Evolutionary conservation across 2,329 filamentous ascomycete species (phyloP).

Genomic region (Trichoderma breve): DNA sequence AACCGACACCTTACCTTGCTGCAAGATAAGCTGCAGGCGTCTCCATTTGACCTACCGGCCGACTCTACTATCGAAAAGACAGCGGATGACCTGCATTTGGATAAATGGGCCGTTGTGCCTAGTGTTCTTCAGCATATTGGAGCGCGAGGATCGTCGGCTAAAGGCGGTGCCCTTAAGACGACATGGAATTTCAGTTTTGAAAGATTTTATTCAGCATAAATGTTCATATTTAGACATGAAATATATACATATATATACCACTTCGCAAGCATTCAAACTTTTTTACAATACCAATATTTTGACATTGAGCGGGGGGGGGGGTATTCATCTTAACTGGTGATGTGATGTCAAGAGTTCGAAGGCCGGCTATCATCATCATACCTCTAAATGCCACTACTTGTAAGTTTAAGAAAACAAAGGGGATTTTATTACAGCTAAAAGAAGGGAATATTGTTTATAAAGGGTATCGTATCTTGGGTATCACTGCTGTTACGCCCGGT

Average conservation of each 20-base stretch:
- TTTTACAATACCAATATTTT: neutral
- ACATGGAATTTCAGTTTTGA: constrained; percentile 37
- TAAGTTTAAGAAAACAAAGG: neutral
- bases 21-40: constrained; percentile 21
- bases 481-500: neutral
- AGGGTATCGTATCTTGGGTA: neutral
- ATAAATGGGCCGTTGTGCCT: constrained; percentile 35
- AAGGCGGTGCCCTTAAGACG: constrained; percentile 26
- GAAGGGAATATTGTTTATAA: neutral
- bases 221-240: neutral
- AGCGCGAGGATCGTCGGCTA: constrained; percentile 29
- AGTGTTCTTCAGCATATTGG: constrained; percentile 37
- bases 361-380: too few relatives aligned
- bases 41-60: constrained; percentile 27
- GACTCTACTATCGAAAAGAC: constrained; percentile 34
- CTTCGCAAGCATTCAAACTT: neutral
- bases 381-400: too few relatives aligned
- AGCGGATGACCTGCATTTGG: constrained; percentile 27
- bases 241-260: neutral
- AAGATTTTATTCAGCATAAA: constrained; percentile 8
- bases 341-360: neutral
- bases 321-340: too few relatives aligned
- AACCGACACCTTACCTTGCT: constrained; percentile 27
- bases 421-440: neutral
- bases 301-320: neutral